Base-by-base conservation (phyloP, 2,329 filamentous ascomycete genomes). In the Didymella keratinophila region DNA sequence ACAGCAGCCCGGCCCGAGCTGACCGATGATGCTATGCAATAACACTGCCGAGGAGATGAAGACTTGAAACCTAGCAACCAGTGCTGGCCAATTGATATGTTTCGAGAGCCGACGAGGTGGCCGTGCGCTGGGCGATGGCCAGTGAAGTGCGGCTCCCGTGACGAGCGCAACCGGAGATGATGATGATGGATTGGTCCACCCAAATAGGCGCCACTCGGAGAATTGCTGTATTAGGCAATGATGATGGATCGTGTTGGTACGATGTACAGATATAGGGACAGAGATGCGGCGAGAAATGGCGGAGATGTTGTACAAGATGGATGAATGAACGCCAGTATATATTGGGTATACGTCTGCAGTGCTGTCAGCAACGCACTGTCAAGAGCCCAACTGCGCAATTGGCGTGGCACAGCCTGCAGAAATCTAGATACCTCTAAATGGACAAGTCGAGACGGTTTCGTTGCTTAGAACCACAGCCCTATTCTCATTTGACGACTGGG, bases 111-210 rank as follows among this genome's bases (percentile, higher is more conserved):
- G 62, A 61, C 54, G 27, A 18, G 42, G 48, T 53, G 61, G 41
- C 65, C 65, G 72, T 71, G 72, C 72, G 57, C 69, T 52, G 49
- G 59, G 55, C 59, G 56, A 63, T 58, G 41, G 47, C 47, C 54
- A 68, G 72, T 75, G 73, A 75, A 75, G 66, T 58, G 67, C 52
- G 63, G 62, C 65, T 70, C 72, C 65, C 68, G 71, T 75, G 73
- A 76, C 64, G 60, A 61, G 45, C 46, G 56, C 54, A 65, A 51
- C 42, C 56, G 59, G 65, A 62, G 61, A 63, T 65, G 65, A 62
- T 53, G 55, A 57, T 52, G 62, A 50, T 47, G 48, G 21, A 58
- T 52, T 37, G 36, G 54, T 60, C 53, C 48, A 45, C 52, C 56
- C 46, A 46, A 62, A 55, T 44, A 49, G 41, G 63, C 70, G 71